Conservation (phyloP, 257 asterid genomes). For the Coffea canephora region DNA sequence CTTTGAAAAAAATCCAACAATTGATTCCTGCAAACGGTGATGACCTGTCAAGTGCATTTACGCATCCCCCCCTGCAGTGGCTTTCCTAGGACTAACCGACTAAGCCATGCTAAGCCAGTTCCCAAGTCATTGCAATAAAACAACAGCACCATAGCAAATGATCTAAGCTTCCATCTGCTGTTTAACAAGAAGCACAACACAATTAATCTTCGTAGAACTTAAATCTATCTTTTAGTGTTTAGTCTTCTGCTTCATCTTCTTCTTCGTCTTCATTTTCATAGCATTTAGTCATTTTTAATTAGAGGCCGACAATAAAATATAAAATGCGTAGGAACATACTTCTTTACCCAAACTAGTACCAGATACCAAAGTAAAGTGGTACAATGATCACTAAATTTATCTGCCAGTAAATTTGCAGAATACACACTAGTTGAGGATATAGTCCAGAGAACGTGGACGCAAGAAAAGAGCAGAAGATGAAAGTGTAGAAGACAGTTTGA, state of each 20-base stretch:
- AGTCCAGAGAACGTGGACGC: background rate
- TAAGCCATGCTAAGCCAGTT: background rate
- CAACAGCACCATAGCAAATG: background rate
- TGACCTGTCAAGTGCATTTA: background rate
- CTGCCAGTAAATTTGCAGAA: background rate
- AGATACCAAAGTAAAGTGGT: background rate
- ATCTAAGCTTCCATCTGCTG: background rate
- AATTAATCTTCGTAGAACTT: background rate
- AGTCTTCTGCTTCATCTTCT: no score
- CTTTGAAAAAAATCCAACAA: no score
- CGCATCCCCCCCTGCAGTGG: background rate
- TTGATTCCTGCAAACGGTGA: background rate
- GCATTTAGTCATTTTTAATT: no score
- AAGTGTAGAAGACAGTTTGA: background rate
- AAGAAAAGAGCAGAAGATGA: background rate
- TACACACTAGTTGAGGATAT: background rate
- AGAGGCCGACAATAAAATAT: background rate
- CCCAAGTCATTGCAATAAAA: background rate
- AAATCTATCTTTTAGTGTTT: no score
- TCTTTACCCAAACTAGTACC: background rate
- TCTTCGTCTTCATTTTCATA: no score
- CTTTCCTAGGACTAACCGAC: background rate
- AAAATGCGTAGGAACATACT: background rate
- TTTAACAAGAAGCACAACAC: no score
- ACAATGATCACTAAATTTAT: background rate